These are phyloP conservation scores for Trichoderma hamatum DNA, from an alignment of 2,329 filamentous ascomycete genomes.

Conservation along the genomic window DNA sequence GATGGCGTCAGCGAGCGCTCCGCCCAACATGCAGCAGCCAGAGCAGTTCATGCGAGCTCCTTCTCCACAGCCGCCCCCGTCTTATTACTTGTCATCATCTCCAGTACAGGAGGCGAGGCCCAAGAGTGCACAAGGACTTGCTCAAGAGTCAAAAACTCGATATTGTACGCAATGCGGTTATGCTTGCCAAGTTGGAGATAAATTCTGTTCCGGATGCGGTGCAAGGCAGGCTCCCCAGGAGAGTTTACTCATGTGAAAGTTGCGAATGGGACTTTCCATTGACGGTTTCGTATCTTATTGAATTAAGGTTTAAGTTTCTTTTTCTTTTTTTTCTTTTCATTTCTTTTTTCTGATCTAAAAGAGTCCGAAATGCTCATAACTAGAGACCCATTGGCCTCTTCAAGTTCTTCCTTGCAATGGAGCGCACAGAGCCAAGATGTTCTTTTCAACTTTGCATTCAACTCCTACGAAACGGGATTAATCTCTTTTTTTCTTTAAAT, in stretches of 20 bases:
- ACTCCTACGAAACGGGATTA: neutral
- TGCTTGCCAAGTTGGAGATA: neutral
- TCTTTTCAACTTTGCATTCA: too few relatives aligned
- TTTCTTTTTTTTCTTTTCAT: too few relatives aligned
- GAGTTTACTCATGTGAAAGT: neutral
- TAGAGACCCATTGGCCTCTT: too few relatives aligned
- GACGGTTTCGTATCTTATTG: neutral
- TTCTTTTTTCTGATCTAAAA: too few relatives aligned
- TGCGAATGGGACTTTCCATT: neutral
- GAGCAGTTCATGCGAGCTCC: neutral
- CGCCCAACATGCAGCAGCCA: neutral
- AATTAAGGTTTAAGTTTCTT: too few relatives aligned
- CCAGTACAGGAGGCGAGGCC: neutral
- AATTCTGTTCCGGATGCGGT: neutral
- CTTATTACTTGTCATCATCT: neutral
- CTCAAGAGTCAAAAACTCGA: neutral
- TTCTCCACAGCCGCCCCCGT: neutral
- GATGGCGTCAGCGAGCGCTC: neutral
- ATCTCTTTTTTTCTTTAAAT: neutral
- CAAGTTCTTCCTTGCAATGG: too few relatives aligned
- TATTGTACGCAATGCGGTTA: constrained; percentile 9
- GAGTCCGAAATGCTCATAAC: too few relatives aligned
- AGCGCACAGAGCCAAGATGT: too few relatives aligned
- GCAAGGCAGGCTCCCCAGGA: neutral
- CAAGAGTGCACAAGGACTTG: constrained; percentile 2